Conservation (phyloP, 2,329 filamentous ascomycete species). For the Colletotrichum plurivorum region DNA sequence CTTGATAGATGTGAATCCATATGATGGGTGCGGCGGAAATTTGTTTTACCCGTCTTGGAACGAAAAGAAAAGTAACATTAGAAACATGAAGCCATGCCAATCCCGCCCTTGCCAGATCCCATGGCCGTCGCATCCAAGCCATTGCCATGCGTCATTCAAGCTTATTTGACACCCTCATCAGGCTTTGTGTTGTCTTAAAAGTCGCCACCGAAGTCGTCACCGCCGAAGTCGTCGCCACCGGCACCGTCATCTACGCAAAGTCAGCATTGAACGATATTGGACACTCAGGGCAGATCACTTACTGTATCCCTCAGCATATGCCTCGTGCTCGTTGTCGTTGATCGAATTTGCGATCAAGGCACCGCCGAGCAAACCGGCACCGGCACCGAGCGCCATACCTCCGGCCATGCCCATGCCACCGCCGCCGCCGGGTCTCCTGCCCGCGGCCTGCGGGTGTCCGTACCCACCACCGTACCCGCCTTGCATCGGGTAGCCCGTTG, state of each 20-base stretch:
- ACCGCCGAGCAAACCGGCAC: conserved; percentile 86
- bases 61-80: background rate
- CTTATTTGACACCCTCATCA: background rate
- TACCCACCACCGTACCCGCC: conserved; percentile 52
- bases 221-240: conserved; percentile 37
- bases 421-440: conserved; percentile 50
- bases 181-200: conserved; percentile 49
- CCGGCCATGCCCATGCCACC: conserved; percentile 73
- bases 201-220: conserved; percentile 53
- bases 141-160: background rate
- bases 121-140: background rate
- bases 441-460: conserved; percentile 41
- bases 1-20: background rate
- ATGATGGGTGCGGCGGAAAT: background rate
- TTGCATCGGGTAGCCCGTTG: conserved; percentile 44
- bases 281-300: conserved; percentile 41
- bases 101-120: background rate
- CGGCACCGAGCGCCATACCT: conserved; percentile 82
- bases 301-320: conserved; percentile 64
- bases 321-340: conserved; percentile 71
- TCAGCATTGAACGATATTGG: conserved; percentile 36
- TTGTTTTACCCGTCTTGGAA: background rate
- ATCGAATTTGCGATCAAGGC: conserved; percentile 78
- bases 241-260: conserved; percentile 33
- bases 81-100: conserved; percentile 15